Evolutionary conservation across 805 yeast species (phyloP).

Genomic region (Hanseniaspora nectarophila): DNA sequence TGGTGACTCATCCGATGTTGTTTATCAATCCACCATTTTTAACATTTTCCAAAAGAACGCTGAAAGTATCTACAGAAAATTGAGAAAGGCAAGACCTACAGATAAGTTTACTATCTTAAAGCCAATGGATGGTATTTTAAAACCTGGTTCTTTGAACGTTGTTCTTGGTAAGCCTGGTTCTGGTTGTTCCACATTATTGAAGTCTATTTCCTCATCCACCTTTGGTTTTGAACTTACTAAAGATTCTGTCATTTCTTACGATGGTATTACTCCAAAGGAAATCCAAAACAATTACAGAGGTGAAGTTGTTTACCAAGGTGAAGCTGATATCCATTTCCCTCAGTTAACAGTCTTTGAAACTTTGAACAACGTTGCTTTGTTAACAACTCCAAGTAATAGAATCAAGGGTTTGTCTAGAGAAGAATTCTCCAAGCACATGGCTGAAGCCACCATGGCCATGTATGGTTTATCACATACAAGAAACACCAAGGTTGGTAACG

Average conservation of each 20-base stretch:
- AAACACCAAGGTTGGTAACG: conserved; percentile 51
- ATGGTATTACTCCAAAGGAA: conserved; percentile 43
- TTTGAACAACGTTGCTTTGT: conserved; percentile 46
- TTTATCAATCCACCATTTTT: conserved; percentile 49
- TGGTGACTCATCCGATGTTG: conserved; percentile 58
- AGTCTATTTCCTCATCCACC: conserved; percentile 47
- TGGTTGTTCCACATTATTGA: conserved; percentile 61
- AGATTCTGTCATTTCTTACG: conserved; percentile 39
- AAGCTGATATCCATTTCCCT: conserved; percentile 56
- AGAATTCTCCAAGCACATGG: conserved; percentile 41
- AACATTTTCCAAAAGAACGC: conserved; percentile 32
- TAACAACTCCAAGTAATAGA: conserved; percentile 53
- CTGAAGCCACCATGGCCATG: conserved; percentile 42
- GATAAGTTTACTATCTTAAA: conserved; percentile 42
- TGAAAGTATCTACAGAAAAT: conserved; percentile 20
- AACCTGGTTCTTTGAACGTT: conserved; percentile 55
- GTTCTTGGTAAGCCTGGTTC: conserved; percentile 69
- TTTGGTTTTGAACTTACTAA: conserved; percentile 44
- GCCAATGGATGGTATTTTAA: conserved; percentile 52
- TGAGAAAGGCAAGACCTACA: conserved; percentile 21
- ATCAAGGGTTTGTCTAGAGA: conserved; percentile 47
- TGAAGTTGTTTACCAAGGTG: conserved; percentile 60
- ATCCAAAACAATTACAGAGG: conserved; percentile 47
- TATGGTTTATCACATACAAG: conserved; percentile 52
- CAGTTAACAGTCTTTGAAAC: conserved; percentile 58